Evolutionary conservation across 164 flowering plant species (phyloP), one percentile per base, ranked within the genome.

Genomic region (Tinospora cordifolia): DNA sequence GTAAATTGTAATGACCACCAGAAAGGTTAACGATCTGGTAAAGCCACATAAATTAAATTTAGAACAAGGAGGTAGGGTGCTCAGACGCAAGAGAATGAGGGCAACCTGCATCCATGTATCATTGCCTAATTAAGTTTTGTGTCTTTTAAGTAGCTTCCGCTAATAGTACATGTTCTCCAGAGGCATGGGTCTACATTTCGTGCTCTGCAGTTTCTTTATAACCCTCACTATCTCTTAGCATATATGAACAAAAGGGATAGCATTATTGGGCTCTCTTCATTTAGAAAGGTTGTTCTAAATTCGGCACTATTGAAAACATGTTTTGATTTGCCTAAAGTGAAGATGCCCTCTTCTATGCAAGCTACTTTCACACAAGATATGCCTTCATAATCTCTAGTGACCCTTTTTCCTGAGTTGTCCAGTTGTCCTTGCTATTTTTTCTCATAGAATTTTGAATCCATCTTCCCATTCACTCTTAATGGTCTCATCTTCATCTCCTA

Each of bases 201-300:
- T 65, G 67, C 49, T 65, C 49, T 1, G 9, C 12, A 65, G 22
- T 12, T 49, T 19, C 46, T 65, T 65, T n/a, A 40, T 26, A 15
- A 40, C n/a, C 67, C 66, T 22, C 22, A 22, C 25, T 39, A 39
- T 65, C 47, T 30, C 25, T 38, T 39, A 38, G 17, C 47, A 19
- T 38, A 65, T 5, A 63, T 3, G 49, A 38, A 65, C n/a, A 65
- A 65, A 65, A 26, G 25, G 15, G 21, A 40, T 19, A 8, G 47
- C 67, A 65, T 21, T n/a, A 19, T 64, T 38, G n/a, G 67, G 67
- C 39, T n/a, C n/a, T n/a, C 67, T 64, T 64, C 21, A 11, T 21
- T 6, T 38, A 51, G 21, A 51, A 14, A 10, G 10, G 49, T 15
- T 38, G 51, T 41, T 41, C 68, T 12, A 63, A 14, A 63, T 30